These are phyloP conservation scores for Arctium lappa DNA, from an alignment of 129 eudicot species.

Conservation along the genomic window DNA sequence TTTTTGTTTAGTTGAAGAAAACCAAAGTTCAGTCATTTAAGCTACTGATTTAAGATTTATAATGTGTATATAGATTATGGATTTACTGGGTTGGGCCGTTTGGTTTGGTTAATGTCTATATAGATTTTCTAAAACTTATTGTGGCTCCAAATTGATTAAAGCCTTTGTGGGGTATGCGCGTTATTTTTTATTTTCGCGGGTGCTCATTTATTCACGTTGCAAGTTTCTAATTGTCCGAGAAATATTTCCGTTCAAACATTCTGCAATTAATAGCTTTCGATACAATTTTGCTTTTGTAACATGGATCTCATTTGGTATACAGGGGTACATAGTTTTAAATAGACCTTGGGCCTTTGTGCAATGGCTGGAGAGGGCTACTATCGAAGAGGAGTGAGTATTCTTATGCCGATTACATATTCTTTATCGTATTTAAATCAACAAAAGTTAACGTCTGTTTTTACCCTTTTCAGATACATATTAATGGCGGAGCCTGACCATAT, in stretches of 20 bases:
- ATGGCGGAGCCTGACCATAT: slow-evolving; percentile 85
- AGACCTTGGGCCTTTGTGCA: slow-evolving; percentile 90
- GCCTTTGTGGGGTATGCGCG: background rate
- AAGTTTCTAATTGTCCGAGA: background rate
- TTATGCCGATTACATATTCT: background rate
- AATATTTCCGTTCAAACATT: background rate
- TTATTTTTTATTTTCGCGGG: background rate
- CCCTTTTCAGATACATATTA: slow-evolving; percentile 51
- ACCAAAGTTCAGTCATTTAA: too few relatives aligned
- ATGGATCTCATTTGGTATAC: slow-evolving; percentile 28
- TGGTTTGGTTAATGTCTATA: too few relatives aligned
- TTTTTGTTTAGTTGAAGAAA: too few relatives aligned
- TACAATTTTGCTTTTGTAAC: slow-evolving; percentile 1
- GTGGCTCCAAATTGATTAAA: background rate
- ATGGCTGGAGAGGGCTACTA: slow-evolving; percentile 62
- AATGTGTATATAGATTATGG: too few relatives aligned
- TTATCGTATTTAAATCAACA: background rate
- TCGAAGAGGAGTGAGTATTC: slow-evolving; percentile 64
- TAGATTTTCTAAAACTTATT: background rate
- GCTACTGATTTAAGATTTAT: too few relatives aligned
- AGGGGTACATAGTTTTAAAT: slow-evolving; percentile 72
- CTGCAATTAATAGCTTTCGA: background rate
- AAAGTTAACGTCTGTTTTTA: slow-evolving; percentile 10
- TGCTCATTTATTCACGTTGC: background rate
- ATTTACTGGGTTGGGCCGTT: too few relatives aligned